Conservation (phyloP, 352 stramenopile genomes). For the Pythium guiyangense region DNA sequence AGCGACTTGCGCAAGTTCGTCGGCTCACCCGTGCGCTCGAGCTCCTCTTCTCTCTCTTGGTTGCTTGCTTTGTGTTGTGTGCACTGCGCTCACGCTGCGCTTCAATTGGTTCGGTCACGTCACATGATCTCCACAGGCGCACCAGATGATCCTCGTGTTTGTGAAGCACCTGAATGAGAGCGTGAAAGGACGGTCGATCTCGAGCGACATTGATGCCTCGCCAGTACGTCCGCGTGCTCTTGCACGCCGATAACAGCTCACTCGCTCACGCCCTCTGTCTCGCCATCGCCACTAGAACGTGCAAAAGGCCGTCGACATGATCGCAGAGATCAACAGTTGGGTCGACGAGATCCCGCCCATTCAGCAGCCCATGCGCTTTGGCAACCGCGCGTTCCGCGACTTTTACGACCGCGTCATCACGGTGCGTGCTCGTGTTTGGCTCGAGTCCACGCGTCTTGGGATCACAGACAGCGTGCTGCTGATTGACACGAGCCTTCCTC, state of each 20-base stretch:
- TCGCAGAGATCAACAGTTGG: conserved; percentile 75
- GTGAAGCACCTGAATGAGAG: conserved; percentile 82
- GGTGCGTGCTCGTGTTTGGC: conserved; percentile 25
- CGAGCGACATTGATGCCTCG: conserved; percentile 60
- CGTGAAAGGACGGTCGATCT: conserved; percentile 56
- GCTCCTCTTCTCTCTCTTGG: background rate
- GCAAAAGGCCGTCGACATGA: conserved; percentile 48
- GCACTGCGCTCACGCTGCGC: background rate
- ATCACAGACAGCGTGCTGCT: too few species aligned
- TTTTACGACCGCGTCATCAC: conserved; percentile 85
- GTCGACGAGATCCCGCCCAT: conserved; percentile 92
- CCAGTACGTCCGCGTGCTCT: conserved; percentile 23
- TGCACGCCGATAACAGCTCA: too few species aligned
- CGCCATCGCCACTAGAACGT: conserved; percentile 46
- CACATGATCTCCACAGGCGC: conserved; percentile 28
- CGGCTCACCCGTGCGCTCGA: conserved; percentile 41
- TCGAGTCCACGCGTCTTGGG: too few species aligned
- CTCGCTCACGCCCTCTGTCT: too few species aligned
- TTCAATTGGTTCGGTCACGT: conserved; percentile 3
- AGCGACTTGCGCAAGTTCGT: conserved; percentile 66
- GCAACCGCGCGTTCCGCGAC: conserved; percentile 92
- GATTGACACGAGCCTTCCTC: too few species aligned
- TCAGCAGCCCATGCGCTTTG: conserved; percentile 93
- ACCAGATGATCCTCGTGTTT: conserved; percentile 80
- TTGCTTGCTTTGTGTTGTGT: conserved; percentile 1